Base-by-base conservation (phyloP, 1,284 basidiomycete species). In the Kwoniella shivajii region DNA sequence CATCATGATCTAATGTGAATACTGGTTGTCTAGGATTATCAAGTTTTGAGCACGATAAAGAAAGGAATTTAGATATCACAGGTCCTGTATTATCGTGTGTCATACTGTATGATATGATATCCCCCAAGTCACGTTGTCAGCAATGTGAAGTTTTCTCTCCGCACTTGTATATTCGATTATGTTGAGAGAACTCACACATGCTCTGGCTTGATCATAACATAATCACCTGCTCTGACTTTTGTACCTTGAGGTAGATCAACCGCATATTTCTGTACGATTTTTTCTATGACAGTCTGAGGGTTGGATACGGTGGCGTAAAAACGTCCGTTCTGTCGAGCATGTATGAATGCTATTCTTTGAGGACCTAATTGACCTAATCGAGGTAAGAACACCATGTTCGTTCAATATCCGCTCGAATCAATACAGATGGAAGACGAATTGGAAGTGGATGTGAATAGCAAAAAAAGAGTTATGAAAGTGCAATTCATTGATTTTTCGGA, bases 31-130 rank as follows among this genome's bases (percentile, higher is more conserved):
- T 82, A 3, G 89, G 85, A 73, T 95, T 86, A 65, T 87, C 82
- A 63, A 99, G 88, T 64, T 84, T 85, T 6, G 87, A 93, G 46
- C 92, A 95, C 20, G 92, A 92, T 63, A 99, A 92, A 6, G 92
- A 92, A 60, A 90, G 89, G 83, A 99, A 99, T 78, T 95, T 95
- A 72, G 89, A 88, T 61, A 99, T 96, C 66, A 98, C 94, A 3
- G 95, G 95, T 0, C 94, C 95, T 11, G 95, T 99, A 78, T 99
- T 99, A 75, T 99, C 93, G 71, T 96, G 92, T 2, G 91, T 94
- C 91, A 95, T 94, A 61, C 78, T 79, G 44, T 14, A 22, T 33
- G 11, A 30, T 10, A n/a, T 6, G 6, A n/a, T n/a, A n/a, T 24
- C 38, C 20, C 41, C 13, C 29, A 7, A 30, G 43, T 27, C n/a